These are phyloP conservation scores for Russula sp. DNA, from an alignment of 768 basidiomycete genomes.

Conservation along the genomic window DNA sequence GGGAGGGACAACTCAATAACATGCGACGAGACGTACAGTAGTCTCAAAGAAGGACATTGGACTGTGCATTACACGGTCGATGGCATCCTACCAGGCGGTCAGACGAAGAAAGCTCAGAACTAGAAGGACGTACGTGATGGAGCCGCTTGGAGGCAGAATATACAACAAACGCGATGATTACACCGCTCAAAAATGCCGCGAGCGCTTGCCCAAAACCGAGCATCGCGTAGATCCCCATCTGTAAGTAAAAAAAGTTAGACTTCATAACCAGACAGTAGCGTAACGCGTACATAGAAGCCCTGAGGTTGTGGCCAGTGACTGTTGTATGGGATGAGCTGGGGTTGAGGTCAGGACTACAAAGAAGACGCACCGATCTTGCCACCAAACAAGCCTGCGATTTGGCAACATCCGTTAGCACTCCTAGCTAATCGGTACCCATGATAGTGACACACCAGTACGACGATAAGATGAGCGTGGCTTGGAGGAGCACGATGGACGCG, in stretches of 20 bases:
- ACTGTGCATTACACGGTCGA: slow-evolving; percentile 69
- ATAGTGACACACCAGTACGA: slow-evolving; percentile 58
- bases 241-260: slow-evolving; percentile 7
- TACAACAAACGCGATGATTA: slow-evolving; percentile 57
- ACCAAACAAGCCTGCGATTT: slow-evolving; percentile 65
- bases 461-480: slow-evolving; percentile 64
- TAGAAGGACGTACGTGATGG: slow-evolving; percentile 42
- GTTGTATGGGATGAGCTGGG: slow-evolving; percentile 20
- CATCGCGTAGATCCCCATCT: slow-evolving; percentile 80
- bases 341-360: background rate
- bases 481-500: slow-evolving; percentile 54
- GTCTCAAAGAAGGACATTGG: slow-evolving; percentile 92
- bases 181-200: slow-evolving; percentile 61
- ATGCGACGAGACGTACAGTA: slow-evolving; percentile 40
- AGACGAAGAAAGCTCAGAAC: background rate
- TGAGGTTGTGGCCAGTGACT: slow-evolving; percentile 52
- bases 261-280: background rate
- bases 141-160: slow-evolving; percentile 71
- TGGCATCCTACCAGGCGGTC: slow-evolving; percentile 41
- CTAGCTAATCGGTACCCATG: slow-evolving; percentile 5
- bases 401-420: slow-evolving; percentile 1
- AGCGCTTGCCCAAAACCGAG: slow-evolving; percentile 69
- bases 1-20: slow-evolving; percentile 10
- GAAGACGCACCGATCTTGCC: slow-evolving; percentile 56
- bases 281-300: slow-evolving; percentile 64